phyloP scores from a whole-genome alignment of 2,329 filamentous ascomycete genomes.

The Aspergillus pseudoviridinutans region DNA sequence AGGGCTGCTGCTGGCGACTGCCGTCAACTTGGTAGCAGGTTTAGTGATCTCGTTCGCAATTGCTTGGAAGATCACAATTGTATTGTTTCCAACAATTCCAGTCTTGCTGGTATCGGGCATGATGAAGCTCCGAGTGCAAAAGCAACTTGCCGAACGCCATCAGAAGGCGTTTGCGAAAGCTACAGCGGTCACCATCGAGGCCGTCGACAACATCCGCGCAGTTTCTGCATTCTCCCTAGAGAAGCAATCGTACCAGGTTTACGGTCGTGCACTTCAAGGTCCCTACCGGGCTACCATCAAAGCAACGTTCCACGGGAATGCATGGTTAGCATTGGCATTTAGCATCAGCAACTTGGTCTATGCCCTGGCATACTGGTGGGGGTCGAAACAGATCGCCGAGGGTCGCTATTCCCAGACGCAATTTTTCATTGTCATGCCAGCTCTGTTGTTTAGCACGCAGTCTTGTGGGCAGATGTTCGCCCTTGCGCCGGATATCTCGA shows the following conservation, averaged over 20 bases:
- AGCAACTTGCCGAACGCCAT: conserved; percentile 54
- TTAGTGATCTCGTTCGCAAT: conserved; percentile 66
- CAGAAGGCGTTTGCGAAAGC: conserved; percentile 49
- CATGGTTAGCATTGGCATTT: conserved; percentile 43
- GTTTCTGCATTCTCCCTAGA: conserved; percentile 51
- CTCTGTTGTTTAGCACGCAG: conserved; percentile 68
- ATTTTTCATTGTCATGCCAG: conserved; percentile 69
- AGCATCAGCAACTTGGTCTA: conserved; percentile 62
- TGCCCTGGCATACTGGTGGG: conserved; percentile 77
- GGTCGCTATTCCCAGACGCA: conserved; percentile 61
- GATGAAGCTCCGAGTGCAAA: conserved; percentile 61
- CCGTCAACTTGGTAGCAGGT: conserved; percentile 64
- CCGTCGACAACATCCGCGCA: conserved; percentile 49
- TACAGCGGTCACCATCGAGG: conserved; percentile 49
- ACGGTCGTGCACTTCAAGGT: conserved; percentile 40
- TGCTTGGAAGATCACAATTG: conserved; percentile 72
- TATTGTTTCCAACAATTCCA: conserved; percentile 65
- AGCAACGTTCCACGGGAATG: conserved; percentile 42
- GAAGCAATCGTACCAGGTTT: conserved; percentile 44
- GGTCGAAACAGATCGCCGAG: conserved; percentile 62
- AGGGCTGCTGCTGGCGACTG: conserved; percentile 64
- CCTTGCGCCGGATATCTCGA: conserved; percentile 67
- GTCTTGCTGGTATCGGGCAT: conserved; percentile 64
- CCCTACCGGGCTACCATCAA: conserved; percentile 48
- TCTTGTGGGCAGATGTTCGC: conserved; percentile 71